phyloP scores from a whole-genome alignment of 257 asterid genomes.

The Solanum infundibuliforme region DNA sequence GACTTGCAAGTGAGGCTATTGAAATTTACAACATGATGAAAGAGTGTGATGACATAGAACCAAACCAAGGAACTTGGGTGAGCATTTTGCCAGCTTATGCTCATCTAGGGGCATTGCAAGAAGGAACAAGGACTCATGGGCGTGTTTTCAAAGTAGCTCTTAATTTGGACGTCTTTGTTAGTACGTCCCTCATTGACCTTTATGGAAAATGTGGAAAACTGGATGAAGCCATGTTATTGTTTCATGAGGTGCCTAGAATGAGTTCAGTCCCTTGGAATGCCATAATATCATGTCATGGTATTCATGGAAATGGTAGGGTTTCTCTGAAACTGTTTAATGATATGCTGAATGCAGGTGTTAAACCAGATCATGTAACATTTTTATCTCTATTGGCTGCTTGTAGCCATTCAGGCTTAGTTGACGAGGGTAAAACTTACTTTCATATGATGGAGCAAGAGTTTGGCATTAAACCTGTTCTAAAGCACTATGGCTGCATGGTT shows the following conservation, averaged over 20 bases:
- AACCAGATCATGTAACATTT: slow-evolving; percentile 71
- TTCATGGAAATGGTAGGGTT: slow-evolving; percentile 59
- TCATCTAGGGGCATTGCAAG: slow-evolving; percentile 64
- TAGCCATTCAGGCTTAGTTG: slow-evolving; percentile 75
- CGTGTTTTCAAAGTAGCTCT: slow-evolving; percentile 41
- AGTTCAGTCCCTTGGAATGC: slow-evolving; percentile 60
- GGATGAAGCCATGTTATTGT: slow-evolving; percentile 46
- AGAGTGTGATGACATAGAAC: slow-evolving; percentile 22
- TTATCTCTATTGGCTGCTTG: slow-evolving; percentile 56
- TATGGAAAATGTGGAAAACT: slow-evolving; percentile 77
- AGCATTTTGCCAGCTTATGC: slow-evolving; percentile 69
- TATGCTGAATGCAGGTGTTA: slow-evolving; percentile 49
- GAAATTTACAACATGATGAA: slow-evolving; percentile 36
- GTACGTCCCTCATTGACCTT: slow-evolving; percentile 63
- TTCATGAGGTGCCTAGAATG: slow-evolving; percentile 32
- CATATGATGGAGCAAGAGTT: slow-evolving; percentile 43
- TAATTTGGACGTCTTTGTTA: slow-evolving; percentile 45
- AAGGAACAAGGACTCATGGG: slow-evolving; percentile 57
- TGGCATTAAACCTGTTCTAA: slow-evolving; percentile 44
- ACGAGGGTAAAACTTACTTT: slow-evolving; percentile 47
- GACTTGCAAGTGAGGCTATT: slow-evolving; percentile 60
- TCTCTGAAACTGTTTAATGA: slow-evolving; percentile 42
- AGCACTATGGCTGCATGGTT: slow-evolving; percentile 68
- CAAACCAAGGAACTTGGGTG: slow-evolving; percentile 67
- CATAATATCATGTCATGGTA: slow-evolving; percentile 62